Conservation (phyloP, 495 filamentous ascomycete species). For the Neurospora pannonica region DNA sequence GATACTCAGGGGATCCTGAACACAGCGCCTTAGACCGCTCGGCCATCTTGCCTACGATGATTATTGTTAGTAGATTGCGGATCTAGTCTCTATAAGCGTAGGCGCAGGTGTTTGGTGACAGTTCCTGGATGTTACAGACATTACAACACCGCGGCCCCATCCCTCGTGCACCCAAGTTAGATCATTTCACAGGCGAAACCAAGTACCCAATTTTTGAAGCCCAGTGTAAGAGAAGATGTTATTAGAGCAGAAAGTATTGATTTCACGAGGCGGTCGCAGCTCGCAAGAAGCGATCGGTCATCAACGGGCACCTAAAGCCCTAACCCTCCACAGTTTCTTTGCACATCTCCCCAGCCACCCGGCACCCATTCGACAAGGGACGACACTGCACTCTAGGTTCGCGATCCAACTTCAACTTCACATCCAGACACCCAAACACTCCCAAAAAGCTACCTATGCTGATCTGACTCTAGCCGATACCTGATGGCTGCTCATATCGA, state of each 20-base stretch:
- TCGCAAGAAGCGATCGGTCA: background rate
- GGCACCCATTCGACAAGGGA: background rate
- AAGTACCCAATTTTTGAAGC: too few relatives aligned
- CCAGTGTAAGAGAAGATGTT: too few relatives aligned
- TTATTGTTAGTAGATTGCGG: background rate
- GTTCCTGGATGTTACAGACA: background rate
- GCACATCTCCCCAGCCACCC: background rate
- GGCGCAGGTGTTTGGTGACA: background rate
- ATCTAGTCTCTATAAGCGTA: background rate
- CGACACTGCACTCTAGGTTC: background rate
- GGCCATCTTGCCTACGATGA: background rate
- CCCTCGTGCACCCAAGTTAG: too few relatives aligned
- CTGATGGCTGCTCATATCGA: background rate
- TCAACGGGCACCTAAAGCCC: background rate
- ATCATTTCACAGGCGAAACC: too few relatives aligned
- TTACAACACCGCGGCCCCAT: too few relatives aligned
- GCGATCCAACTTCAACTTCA: background rate
- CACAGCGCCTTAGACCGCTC: background rate
- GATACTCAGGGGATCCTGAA: background rate
- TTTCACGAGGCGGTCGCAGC: too few relatives aligned
- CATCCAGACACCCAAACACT: background rate
- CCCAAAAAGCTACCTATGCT: background rate
- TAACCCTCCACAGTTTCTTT: background rate
- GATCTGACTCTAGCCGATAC: background rate
- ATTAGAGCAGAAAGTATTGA: too few relatives aligned